Conservation (phyloP, 352 stramenopile species). For the Phytopythium cucurbitacearum region DNA sequence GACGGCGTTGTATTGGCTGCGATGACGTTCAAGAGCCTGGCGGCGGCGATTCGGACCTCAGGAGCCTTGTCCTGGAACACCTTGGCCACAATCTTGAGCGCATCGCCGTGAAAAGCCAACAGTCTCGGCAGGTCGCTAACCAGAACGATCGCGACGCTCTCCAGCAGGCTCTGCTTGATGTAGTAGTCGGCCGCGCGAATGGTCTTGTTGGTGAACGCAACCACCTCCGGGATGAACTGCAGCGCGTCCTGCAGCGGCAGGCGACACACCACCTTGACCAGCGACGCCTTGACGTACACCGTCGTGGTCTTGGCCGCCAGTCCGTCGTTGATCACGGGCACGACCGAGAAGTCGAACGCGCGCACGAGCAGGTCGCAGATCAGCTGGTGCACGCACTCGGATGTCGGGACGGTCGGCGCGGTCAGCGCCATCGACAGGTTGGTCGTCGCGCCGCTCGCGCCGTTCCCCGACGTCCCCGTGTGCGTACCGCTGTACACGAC, state of each 20-base stretch:
- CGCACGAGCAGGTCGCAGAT: constrained; percentile 69
- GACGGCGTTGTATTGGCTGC: constrained; percentile 40
- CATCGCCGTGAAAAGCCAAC: constrained; percentile 47
- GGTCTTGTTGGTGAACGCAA: constrained; percentile 59
- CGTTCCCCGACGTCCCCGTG: constrained; percentile 17
- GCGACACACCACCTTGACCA: constrained; percentile 65
- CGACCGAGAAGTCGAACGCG: constrained; percentile 69
- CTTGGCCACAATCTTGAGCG: constrained; percentile 69
- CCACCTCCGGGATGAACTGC: constrained; percentile 60
- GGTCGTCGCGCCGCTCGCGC: constrained; percentile 18
- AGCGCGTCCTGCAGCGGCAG: constrained; percentile 51
- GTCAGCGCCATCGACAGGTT: constrained; percentile 49
- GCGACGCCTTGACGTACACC: constrained; percentile 60
- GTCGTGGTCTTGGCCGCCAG: constrained; percentile 50
- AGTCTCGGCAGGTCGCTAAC: constrained; percentile 34
- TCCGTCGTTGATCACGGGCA: constrained; percentile 48
- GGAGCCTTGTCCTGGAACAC: constrained; percentile 71
- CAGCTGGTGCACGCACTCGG: constrained; percentile 63
- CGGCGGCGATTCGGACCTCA: constrained; percentile 61
- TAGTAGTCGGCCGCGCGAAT: constrained; percentile 70
- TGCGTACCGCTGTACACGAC: constrained; percentile 62
- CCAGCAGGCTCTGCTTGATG: constrained; percentile 72
- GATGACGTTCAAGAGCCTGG: constrained; percentile 59
- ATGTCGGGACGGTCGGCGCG: constrained; percentile 41
- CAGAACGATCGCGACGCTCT: constrained; percentile 59